These are phyloP conservation scores for Linum trigynum DNA, from an alignment of 345 rosid genomes.

Conservation along the genomic window DNA sequence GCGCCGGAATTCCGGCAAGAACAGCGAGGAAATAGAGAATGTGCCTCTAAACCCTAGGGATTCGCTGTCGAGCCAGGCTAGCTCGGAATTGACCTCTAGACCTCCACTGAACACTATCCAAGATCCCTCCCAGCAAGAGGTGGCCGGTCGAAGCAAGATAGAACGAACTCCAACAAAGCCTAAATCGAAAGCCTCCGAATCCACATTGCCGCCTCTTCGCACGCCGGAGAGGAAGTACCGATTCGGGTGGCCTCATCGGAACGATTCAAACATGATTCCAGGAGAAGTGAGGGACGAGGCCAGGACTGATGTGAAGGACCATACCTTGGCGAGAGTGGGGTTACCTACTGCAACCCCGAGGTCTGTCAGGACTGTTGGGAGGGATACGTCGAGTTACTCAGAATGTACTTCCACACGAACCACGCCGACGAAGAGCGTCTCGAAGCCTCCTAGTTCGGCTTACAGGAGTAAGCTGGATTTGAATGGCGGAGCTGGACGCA, in stretches of 20 bases:
- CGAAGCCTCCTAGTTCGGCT: slow-evolving; percentile 63
- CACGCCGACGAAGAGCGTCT: slow-evolving; percentile 82
- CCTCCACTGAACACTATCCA: slow-evolving; percentile 58
- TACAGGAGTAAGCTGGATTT: slow-evolving; percentile 50
- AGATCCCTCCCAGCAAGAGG: slow-evolving; percentile 33
- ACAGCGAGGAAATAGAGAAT: slow-evolving; percentile 62
- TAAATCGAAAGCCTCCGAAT: slow-evolving; percentile 37
- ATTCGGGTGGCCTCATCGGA: slow-evolving; percentile 65
- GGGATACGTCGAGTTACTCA: slow-evolving; percentile 32
- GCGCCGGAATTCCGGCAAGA: slow-evolving; percentile 46
- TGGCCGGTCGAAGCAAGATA: slow-evolving; percentile 24
- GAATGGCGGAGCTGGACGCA: slow-evolving; percentile 30
- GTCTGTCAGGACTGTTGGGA: slow-evolving; percentile 34
- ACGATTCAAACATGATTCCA: slow-evolving; percentile 19
- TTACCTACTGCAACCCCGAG: slow-evolving; percentile 42
- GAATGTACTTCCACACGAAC: slow-evolving; percentile 70
- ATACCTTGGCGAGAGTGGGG: slow-evolving; percentile 8
- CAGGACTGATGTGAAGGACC: slow-evolving; percentile 11
- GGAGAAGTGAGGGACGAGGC: slow-evolving; percentile 25
- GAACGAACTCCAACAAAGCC: slow-evolving; percentile 68
- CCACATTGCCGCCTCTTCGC: slow-evolving; percentile 39
- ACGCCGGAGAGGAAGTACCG: slow-evolving; percentile 64
- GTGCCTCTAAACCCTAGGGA: slow-evolving; percentile 46
- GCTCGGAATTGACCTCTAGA: slow-evolving; percentile 38
- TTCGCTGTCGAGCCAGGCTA: slow-evolving; percentile 34